Base-by-base conservation (phyloP, 768 basidiomycete genomes). In the Holtermanniella nyarrowii region DNA sequence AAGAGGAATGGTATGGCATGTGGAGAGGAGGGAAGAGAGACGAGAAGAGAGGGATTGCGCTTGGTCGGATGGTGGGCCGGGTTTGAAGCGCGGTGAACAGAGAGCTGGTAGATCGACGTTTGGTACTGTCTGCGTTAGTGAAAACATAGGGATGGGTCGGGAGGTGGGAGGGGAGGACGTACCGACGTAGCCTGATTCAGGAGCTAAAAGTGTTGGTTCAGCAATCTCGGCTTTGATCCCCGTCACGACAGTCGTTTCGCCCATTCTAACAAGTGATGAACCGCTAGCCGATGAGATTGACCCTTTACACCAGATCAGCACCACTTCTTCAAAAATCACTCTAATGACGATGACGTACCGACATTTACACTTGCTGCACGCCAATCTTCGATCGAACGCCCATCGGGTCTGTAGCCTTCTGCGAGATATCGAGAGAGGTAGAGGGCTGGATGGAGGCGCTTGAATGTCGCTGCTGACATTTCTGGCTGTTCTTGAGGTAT, bases 171-270 rank as follows among this genome's bases (percentile, higher is more conserved):
- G 2, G 39, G 44, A 1, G 20, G 64, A 55, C 79, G 52, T 59
- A 90, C 91, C 90, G 21, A 97, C 63, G 66, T 85, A 96, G 0
- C 93, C 93, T 24, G 82, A 77, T 14, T 78, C 74, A 0, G 84
- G 86, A 1, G 71, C 71, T 56, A 88, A 82, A 16, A 93, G 66
- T 59, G 87, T 85, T 3, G 93, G 93, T 62, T 89, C 86, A 23
- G 88, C 84, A 39, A 93, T 84, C 72, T 97, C 91, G 13, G 88
- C 90, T 67, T 95, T 96, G 58, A 99, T 81, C 0, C 95, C 95
- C 62, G 91, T 96, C 0, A 96, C 86, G 31, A 97, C 76, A 1
- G 88, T 96, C n/a, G 93, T 95, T 44, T 86, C 79, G 18, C 95
- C 95, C 53, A 96, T 68, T 23, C 88, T 77, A 3, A 96, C 87